A percentile compares a stretch with the other conserved stretches of the same genome.
phyloP scores from a whole-genome alignment of 2,329 filamentous ascomycete genomes.

The Fusarium sp. region DNA sequence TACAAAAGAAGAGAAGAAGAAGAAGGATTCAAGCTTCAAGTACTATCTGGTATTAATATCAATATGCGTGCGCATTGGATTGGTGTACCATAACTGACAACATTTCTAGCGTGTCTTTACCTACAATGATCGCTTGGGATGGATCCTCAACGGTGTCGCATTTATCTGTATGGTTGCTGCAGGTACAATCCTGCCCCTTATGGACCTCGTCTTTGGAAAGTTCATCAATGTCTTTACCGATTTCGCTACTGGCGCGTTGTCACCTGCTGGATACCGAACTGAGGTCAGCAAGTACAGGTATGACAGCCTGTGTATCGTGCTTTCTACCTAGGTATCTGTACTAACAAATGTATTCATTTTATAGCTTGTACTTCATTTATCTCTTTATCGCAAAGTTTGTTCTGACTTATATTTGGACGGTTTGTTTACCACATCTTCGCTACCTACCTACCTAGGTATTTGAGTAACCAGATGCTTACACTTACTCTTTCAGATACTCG shows the following conservation, averaged over 20 bases:
- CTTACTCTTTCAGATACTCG: slow-evolving; percentile 45
- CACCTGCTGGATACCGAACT: slow-evolving; percentile 60
- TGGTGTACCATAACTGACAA: background rate
- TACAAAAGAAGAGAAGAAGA: slow-evolving; percentile 13
- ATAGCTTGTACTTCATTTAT: slow-evolving; percentile 67
- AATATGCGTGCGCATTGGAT: background rate
- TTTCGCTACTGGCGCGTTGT: slow-evolving; percentile 61
- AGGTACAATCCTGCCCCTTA: slow-evolving; percentile 60
- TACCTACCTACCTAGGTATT: background rate
- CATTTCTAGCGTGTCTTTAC: slow-evolving; percentile 51
- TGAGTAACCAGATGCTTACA: background rate
- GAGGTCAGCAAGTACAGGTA: slow-evolving; percentile 61
- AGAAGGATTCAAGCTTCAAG: slow-evolving; percentile 42
- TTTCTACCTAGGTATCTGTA: background rate
- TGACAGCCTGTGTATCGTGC: background rate
- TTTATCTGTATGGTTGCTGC: slow-evolving; percentile 53
- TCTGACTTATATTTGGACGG: slow-evolving; percentile 66
- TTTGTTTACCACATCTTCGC: slow-evolving; percentile 45
- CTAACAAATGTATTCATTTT: background rate
- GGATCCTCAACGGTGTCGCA: slow-evolving; percentile 52
- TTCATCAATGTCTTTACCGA: slow-evolving; percentile 66
- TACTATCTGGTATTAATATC: slow-evolving; percentile 39
- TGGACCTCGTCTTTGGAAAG: slow-evolving; percentile 69
- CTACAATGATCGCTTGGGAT: slow-evolving; percentile 55
- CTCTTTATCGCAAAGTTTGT: slow-evolving; percentile 66